Evolutionary conservation across 768 basidiomycete genomes (phyloP).

Genomic region (Atractiella rhizophila): DNA sequence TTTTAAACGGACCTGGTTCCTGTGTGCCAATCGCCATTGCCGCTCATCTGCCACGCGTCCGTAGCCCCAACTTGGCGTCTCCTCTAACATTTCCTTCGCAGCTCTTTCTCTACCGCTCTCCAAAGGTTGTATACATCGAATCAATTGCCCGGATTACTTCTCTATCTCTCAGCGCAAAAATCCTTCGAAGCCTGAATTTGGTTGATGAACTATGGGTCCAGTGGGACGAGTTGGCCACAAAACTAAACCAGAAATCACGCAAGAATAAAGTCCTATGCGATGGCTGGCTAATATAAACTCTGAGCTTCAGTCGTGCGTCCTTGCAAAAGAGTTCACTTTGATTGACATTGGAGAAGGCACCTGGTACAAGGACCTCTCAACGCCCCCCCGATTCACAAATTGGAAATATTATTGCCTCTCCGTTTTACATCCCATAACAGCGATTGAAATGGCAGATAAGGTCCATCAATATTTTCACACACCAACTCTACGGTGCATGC

Average conservation of each 20-base stretch:
- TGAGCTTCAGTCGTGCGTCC: no score
- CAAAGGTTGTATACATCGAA: conserved; percentile 63
- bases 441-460: no score
- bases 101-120: conserved; percentile 48
- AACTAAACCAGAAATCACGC: conserved; percentile 9
- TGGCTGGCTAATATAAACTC: no score
- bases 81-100: conserved; percentile 19
- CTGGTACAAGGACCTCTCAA: no score
- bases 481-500: no score
- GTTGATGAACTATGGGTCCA: conserved; percentile 83
- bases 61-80: background rate
- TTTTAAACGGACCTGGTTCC: conserved; percentile 89
- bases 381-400: no score
- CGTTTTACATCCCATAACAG: no score
- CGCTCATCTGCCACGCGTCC: conserved; percentile 22
- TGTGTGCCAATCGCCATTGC: conserved; percentile 54
- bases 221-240: conserved; percentile 41
- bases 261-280: no score
- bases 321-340: no score
- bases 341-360: no score
- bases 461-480: no score
- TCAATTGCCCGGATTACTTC: conserved; percentile 67
- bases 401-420: no score
- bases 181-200: conserved; percentile 47
- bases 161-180: conserved; percentile 58